A percentile compares a stretch with the other conserved stretches of the same genome.
phyloP scores from a whole-genome alignment of 2,329 filamentous ascomycete genomes.

The Parafenestella ontariensis region DNA sequence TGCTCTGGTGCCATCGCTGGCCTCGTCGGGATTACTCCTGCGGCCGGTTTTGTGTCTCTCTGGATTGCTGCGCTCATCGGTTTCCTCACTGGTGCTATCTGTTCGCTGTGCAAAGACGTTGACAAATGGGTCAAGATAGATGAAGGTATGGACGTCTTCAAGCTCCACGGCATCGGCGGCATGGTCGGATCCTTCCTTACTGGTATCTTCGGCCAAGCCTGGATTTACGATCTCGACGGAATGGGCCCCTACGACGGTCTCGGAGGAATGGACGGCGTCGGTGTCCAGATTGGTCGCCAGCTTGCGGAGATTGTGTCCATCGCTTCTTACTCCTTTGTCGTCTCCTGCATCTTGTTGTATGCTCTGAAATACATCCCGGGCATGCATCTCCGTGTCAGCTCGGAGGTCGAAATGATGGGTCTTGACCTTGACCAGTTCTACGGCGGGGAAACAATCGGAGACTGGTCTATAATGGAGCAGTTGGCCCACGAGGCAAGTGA shows the following conservation, averaged over 20 bases:
- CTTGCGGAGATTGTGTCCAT: slow-evolving; percentile 64
- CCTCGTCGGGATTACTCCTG: slow-evolving; percentile 67
- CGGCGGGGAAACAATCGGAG: slow-evolving; percentile 60
- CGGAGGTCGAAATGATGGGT: slow-evolving; percentile 63
- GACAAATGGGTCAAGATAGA: slow-evolving; percentile 64
- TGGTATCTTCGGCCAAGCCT: slow-evolving; percentile 62
- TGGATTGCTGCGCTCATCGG: slow-evolving; percentile 65
- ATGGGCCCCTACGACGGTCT: slow-evolving; percentile 51
- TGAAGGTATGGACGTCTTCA: slow-evolving; percentile 67
- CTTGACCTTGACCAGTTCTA: slow-evolving; percentile 64
- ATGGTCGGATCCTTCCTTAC: slow-evolving; percentile 66
- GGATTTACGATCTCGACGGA: slow-evolving; percentile 60
- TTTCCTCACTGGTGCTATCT: slow-evolving; percentile 62
- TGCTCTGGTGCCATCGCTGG: slow-evolving; percentile 64
- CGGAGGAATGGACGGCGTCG: slow-evolving; percentile 62
- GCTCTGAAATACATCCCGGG: slow-evolving; percentile 63
- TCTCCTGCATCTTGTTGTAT: slow-evolving; percentile 60
- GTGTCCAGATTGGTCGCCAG: slow-evolving; percentile 63
- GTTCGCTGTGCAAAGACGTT: slow-evolving; percentile 58
- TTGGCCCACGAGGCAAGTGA: slow-evolving; percentile 27
- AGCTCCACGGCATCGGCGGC: slow-evolving; percentile 64
- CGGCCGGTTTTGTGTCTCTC: slow-evolving; percentile 60
- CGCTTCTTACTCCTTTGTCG: slow-evolving; percentile 60
- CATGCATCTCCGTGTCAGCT: slow-evolving; percentile 61
- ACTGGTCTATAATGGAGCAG: slow-evolving; percentile 53